phyloP scores from a whole-genome alignment of 2,329 filamentous ascomycete species.

The Scedosporium boydii region DNA sequence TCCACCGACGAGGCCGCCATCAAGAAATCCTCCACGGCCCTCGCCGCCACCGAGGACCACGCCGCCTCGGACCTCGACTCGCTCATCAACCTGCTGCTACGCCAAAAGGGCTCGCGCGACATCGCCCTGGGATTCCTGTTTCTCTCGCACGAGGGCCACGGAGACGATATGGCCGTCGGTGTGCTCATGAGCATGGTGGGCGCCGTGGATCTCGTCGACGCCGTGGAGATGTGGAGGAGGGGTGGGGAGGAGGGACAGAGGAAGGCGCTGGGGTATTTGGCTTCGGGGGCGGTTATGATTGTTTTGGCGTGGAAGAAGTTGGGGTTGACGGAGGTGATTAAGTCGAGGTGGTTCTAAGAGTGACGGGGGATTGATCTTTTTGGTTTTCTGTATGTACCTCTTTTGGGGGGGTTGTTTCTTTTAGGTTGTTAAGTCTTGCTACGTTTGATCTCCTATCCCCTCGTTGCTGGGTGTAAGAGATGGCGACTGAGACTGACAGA shows the following conservation, averaged over 20 bases:
- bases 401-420: background rate
- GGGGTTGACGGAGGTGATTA: conserved; percentile 2
- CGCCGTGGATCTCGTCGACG: conserved; percentile 3
- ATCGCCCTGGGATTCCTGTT: conserved; percentile 4
- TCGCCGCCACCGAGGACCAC: background rate
- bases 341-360: conserved; percentile 2
- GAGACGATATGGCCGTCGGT: conserved; percentile 4
- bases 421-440: background rate
- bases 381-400: too few species aligned
- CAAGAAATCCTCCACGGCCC: background rate
- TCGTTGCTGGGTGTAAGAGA: too few species aligned
- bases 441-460: too few species aligned
- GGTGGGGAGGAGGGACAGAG: conserved; percentile 4
- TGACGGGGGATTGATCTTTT: too few species aligned
- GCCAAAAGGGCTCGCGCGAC: conserved; percentile 3
- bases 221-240: conserved; percentile 1
- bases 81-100: conserved; percentile 2
- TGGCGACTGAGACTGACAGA: too few species aligned
- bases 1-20: conserved; percentile 4
- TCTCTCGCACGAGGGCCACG: conserved; percentile 5
- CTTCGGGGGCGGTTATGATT: background rate
- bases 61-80: background rate
- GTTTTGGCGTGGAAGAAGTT: conserved; percentile 4
- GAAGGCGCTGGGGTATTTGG: conserved; percentile 1
- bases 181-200: conserved; percentile 4